Percentiles rank a stretch among this genome's conserved stretches.
Evolutionary conservation across 306 rosid genomes (phyloP).

Genomic region (Cucurbita ficifolia): DNA sequence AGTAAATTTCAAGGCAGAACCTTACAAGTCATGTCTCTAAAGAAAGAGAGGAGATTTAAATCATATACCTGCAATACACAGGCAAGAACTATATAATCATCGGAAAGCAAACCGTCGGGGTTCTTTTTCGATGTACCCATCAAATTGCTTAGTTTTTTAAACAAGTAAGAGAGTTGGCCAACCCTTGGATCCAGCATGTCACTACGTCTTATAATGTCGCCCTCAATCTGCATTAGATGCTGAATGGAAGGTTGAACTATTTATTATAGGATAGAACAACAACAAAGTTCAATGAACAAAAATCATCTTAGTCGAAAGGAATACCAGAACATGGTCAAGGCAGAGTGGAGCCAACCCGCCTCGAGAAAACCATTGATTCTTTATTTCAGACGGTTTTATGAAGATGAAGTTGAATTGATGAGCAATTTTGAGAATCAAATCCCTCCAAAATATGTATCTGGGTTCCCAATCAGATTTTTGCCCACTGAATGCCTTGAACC

Average conservation of each 20-base stretch:
- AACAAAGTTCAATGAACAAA: not conserved
- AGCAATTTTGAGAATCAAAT: conserved; percentile 42
- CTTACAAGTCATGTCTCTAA: not conserved
- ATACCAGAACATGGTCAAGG: conserved; percentile 63
- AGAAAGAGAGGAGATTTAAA: not conserved
- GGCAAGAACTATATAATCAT: conserved; percentile 32
- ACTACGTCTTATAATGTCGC: conserved; percentile 34
- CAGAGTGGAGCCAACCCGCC: conserved; percentile 78
- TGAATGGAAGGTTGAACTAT: conserved; percentile 17
- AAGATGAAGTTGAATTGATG: conserved; percentile 34
- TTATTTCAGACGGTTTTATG: conserved; percentile 44
- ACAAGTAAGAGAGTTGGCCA: conserved; percentile 37
- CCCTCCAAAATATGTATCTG: conserved; percentile 53
- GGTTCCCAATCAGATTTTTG: conserved; percentile 74
- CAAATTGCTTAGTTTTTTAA: conserved; percentile 29
- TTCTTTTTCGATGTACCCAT: conserved; percentile 15
- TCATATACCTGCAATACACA: conserved; percentile 41
- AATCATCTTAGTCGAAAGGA: not conserved
- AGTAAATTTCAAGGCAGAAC: not conserved
- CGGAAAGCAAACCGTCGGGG: conserved; percentile 17
- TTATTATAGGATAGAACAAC: conserved; percentile 1
- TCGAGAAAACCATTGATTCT: conserved; percentile 55
- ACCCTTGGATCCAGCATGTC: conserved; percentile 47
- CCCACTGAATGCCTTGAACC: conserved; percentile 88
- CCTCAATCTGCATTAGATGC: conserved; percentile 61